Evolutionary conservation across 1,284 basidiomycete genomes (phyloP), one percentile per base, ranked within the genome.

Genomic region (Fistulinella staudtii): DNA sequence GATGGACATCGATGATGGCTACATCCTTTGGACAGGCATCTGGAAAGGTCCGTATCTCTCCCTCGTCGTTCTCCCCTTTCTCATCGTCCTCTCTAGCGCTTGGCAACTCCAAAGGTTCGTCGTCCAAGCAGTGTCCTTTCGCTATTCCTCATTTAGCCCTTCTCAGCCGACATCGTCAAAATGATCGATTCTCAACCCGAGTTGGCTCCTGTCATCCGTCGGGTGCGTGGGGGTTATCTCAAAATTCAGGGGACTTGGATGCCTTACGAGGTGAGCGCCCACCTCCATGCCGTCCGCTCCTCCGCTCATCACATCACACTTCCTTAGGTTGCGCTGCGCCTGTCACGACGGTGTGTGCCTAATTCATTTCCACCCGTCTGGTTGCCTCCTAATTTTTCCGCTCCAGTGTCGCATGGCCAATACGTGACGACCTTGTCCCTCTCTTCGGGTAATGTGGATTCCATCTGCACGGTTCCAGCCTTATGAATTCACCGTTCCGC

Each of bases 221-320:
- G 88, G 50, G 87, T 91, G 18, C 78, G 88, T 42, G 89, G 89
- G 46, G 89, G 89, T 30, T 90, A 90, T 67, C 76, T 90, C 46
- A 90, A 91, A 69, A 91, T 91, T 40, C 88, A 91, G 60, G 88
- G 87, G 39, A 90, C 87, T 31, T 90, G 88, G 87, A 89, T 90
- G 84, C 88, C 87, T 21, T 90, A 86, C 63, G 86, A 90, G 72
- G 85, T 85, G 45, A 49, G 74, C 58, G 13, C 33, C 43, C 21
- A 13, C 10, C 25, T 27, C 25, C 45, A 13, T 49, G 29, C 44
- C 55, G 29, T 60, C 23, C 36, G 13, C 20, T 11, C 33, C 17
- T 5, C 34, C 52, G 27, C 27, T 14, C 27, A 9, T 63, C 50
- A 61, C 50, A 45, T 55, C 46, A 25, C 24, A 44, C 53, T 51